Base-by-base conservation (phyloP, 306 rosid genomes). In the Cucumis melo region DNA sequence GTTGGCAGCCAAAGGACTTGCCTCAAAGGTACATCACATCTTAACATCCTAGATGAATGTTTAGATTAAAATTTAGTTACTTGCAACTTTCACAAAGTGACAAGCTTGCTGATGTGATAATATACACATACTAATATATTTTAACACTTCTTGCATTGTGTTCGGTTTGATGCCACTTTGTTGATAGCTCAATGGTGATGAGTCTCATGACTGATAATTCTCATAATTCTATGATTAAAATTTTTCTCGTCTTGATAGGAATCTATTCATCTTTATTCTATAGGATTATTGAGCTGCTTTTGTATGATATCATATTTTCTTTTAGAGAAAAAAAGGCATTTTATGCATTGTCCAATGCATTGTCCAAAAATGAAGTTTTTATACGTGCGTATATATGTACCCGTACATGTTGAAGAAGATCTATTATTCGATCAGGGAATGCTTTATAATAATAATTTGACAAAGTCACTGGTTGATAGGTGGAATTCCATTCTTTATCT, bases 1-100 rank as follows among this genome's bases (percentile, higher is more conserved):
- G 27, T 90, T 95, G 81, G 99, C 97, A 29, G 48, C 89, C 5
- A 55, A 87, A 80, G 99, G 97, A 76, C 91, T 86, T 15, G 99
- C 98, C 44, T 83, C 97, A 51, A 57, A 95, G 99, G 99, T 95
- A 89, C 62, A 53, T 76, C 36, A 17, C 17, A 24, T 71, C 4
- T 53, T 29, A 5, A 29, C 15, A 17, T 73, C 62, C 36, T 20
- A 50, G 42, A 32, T 73, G 23, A 27, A 5, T 29, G 29, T 32
- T 73, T 19, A 48, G 41, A 73, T 24, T 51, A 8, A 24, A 27
- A 27, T 1, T 72, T 46, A 73, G 24, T 48, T 71, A 27, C 21
- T 65, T 1, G 32, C 74, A 46, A 46, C 39, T 46, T 70, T 46
- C 39, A 70, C 7, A 12, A 44, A 70, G 75, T 19, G 32, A 38